Percentiles rank a stretch among this genome's conserved stretches.
Conservation (phyloP, 495 filamentous ascomycete genomes). For the Penicillium alfredii region DNA sequence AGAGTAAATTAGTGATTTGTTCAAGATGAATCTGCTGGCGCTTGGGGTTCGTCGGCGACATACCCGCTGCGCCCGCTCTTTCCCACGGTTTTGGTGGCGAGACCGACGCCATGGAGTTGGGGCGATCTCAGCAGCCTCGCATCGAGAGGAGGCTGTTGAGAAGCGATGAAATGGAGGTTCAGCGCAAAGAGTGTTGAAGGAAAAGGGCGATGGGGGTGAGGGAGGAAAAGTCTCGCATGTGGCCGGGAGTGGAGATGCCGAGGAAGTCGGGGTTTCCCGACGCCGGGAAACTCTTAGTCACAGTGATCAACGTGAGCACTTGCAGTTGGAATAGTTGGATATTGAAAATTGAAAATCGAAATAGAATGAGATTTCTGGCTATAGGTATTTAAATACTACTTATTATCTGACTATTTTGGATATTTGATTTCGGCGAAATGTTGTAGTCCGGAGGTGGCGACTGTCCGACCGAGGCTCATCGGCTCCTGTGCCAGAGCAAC, state of each 20-base stretch:
- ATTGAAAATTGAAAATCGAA: too few species aligned
- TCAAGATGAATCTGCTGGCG: too few species aligned
- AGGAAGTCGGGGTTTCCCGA: slow-evolving; percentile 26
- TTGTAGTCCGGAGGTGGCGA: too few species aligned
- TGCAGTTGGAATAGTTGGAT: too few species aligned
- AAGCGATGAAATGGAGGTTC: slow-evolving; percentile 5
- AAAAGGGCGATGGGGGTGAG: slow-evolving; percentile 12
- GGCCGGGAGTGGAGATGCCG: slow-evolving; percentile 28
- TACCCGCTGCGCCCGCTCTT: slow-evolving; percentile 60
- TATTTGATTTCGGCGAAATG: too few species aligned
- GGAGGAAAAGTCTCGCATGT: slow-evolving; percentile 21
- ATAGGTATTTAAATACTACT: too few species aligned
- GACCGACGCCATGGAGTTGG: slow-evolving; percentile 49
- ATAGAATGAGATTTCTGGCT: too few species aligned
- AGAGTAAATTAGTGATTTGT: too few species aligned
- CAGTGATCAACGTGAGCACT: too few species aligned
- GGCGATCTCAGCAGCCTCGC: slow-evolving; percentile 27
- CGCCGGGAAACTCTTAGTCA: not conserved
- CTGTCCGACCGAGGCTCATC: too few species aligned
- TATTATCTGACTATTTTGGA: too few species aligned
- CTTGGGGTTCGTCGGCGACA: too few species aligned
- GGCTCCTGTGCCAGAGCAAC: not conserved
- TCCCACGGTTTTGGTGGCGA: slow-evolving; percentile 98
- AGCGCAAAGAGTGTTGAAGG: slow-evolving; percentile 14
- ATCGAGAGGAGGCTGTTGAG: slow-evolving; percentile 16